phyloP scores from a whole-genome alignment of 2,329 filamentous ascomycete genomes.

The Pestalotiopsis sp. region DNA sequence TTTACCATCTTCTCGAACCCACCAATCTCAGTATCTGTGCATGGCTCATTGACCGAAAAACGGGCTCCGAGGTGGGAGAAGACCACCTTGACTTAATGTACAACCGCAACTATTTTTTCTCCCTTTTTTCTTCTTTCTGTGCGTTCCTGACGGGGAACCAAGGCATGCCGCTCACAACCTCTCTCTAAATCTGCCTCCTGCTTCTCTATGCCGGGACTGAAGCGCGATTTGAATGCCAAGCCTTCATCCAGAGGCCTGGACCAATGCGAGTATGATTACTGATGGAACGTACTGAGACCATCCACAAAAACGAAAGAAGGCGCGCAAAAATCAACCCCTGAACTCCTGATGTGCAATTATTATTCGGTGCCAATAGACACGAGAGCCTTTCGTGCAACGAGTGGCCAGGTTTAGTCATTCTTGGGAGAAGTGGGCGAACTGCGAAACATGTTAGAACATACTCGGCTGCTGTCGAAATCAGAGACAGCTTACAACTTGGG shows the following conservation, averaged over 20 bases:
- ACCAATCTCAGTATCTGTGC: not conserved
- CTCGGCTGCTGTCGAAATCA: slow-evolving; percentile 11
- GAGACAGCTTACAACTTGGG: slow-evolving; percentile 46
- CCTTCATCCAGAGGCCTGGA: not conserved
- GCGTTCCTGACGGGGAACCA: not conserved
- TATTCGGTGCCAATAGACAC: slow-evolving; percentile 12
- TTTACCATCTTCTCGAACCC: not conserved
- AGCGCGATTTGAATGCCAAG: not conserved
- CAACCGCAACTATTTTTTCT: slow-evolving; percentile 2
- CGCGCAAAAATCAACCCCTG: not conserved
- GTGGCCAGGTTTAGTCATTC: slow-evolving; percentile 15
- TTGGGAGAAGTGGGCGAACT: slow-evolving; percentile 35
- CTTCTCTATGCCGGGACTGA: slow-evolving; percentile 3
- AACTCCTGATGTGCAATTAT: slow-evolving; percentile 16
- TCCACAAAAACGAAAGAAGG: not conserved
- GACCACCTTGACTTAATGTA: slow-evolving; percentile 2
- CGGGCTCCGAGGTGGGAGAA: not conserved
- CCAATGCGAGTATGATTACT: slow-evolving; percentile 3
- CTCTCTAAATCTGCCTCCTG: slow-evolving; percentile 5
- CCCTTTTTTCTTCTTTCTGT: not conserved
- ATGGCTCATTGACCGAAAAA: not conserved
- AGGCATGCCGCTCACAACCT: not conserved
- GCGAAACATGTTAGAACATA: slow-evolving; percentile 11
- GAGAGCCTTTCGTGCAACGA: not conserved
- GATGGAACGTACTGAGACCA: not conserved